These are phyloP conservation scores for Macrophomina phaseolina DNA, from an alignment of 2,329 filamentous ascomycete species.

Conservation along the genomic window DNA sequence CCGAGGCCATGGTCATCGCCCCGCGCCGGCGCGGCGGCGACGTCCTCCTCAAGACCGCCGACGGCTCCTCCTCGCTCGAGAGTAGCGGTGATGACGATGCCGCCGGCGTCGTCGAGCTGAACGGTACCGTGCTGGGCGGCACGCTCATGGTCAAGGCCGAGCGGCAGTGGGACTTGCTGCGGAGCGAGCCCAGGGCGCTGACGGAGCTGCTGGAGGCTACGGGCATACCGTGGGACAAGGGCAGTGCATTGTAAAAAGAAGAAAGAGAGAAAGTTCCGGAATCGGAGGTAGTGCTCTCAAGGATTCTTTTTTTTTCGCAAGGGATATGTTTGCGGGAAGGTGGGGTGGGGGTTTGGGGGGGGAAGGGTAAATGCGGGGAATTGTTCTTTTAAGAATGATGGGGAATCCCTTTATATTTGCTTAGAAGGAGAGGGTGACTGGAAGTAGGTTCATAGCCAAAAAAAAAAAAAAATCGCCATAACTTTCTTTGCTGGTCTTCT, in stretches of 20 bases:
- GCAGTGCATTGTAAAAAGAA: slow-evolving; percentile 1
- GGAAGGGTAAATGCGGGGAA: background rate
- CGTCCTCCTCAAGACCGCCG: slow-evolving; percentile 48
- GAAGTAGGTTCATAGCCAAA: slow-evolving; percentile 18
- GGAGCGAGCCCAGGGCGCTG: slow-evolving; percentile 48
- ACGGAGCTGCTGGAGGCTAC: slow-evolving; percentile 50
- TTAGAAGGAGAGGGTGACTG: slow-evolving; percentile 15
- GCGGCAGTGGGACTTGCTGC: slow-evolving; percentile 59
- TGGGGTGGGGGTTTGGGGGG: background rate
- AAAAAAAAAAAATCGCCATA: background rate
- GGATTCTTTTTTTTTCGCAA: background rate
- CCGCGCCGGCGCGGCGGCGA: slow-evolving; percentile 56
- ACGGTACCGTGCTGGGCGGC: slow-evolving; percentile 63
- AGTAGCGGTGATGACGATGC: too few species aligned
- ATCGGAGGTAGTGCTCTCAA: background rate
- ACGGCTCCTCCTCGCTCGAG: slow-evolving; percentile 41
- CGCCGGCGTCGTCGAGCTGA: slow-evolving; percentile 53
- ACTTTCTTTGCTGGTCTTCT: background rate
- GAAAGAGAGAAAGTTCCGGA: background rate
- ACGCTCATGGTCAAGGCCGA: slow-evolving; percentile 65
- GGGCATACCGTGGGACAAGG: slow-evolving; percentile 37
- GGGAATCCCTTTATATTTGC: background rate
- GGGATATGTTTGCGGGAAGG: background rate
- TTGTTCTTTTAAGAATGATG: background rate
- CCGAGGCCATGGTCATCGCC: slow-evolving; percentile 58